Conservation (phyloP, 2,329 filamentous ascomycete species). For the Aspergillus quadrilineatus region DNA sequence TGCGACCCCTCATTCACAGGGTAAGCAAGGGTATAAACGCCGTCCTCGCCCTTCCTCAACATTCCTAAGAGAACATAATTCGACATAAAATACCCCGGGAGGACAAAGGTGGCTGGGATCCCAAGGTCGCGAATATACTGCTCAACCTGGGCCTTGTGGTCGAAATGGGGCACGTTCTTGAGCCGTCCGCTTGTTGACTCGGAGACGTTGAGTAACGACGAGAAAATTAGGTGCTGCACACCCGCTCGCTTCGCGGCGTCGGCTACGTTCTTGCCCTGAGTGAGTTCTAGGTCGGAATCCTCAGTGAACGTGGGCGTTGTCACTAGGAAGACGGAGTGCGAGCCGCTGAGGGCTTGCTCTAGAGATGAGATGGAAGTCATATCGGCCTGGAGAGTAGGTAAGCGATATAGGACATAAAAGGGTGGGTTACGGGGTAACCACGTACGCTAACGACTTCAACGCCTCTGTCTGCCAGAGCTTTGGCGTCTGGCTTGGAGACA, state of each 20-base stretch:
- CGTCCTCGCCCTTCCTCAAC: conserved; percentile 30
- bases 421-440: neutral
- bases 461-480: conserved; percentile 16
- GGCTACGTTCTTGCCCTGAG: conserved; percentile 40
- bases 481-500: conserved; percentile 5
- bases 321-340: conserved; percentile 51
- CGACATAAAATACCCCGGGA: conserved; percentile 46
- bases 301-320: conserved; percentile 41
- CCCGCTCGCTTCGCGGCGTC: conserved; percentile 37
- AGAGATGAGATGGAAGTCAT: conserved; percentile 43
- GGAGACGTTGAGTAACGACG: conserved; percentile 34
- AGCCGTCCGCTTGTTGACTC: conserved; percentile 36
- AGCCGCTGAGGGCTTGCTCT: conserved; percentile 42
- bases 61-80: conserved; percentile 32
- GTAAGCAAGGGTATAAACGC: conserved; percentile 26
- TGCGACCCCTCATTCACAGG: conserved; percentile 29
- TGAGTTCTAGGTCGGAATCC: conserved; percentile 23
- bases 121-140: conserved; percentile 35
- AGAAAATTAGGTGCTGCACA: conserved; percentile 42
- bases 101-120: conserved; percentile 42
- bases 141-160: conserved; percentile 42
- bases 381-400: conserved; percentile 31
- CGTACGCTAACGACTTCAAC: conserved; percentile 38
- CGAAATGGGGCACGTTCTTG: conserved; percentile 39
- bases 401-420: neutral